Base-by-base conservation (phyloP, 2,329 filamentous ascomycete genomes). In the Clonostachys rosea region DNA sequence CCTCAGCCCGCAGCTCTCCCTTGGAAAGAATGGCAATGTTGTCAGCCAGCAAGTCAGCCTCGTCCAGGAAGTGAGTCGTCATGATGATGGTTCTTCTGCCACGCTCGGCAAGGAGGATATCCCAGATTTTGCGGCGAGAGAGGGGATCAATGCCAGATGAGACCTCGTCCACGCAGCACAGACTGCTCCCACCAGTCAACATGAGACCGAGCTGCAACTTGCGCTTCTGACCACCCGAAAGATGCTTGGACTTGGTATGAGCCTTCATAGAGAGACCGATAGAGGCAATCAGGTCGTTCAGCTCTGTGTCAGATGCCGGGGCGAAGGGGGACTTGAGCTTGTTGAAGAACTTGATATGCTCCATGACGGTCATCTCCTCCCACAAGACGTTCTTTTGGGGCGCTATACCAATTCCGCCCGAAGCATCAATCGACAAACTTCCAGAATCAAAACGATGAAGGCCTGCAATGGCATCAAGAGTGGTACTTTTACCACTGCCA, bases 131-230 rank as follows among this genome's bases (percentile, higher is more conserved):
- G 34, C 59, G 54, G 2, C 87, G 72, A 9, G 83, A 86, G 0
- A 91, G 66, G 1, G 87, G 86, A 61, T 91, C 87, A 10, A 91
- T 69, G 9, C 87, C 87, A 42, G 81, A 86, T 9, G 81, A 86
- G 6, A 89, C 86, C 60, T 91, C 87, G 53, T 91, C 87, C 12
- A 89, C 77, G 55, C 85, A 84, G 60, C 87, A 90, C 5, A 91
- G 76, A 16, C 76, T 77, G 42, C 83, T 87, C 8, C 84, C 86
- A 44, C 87, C 87, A 2, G 84, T 87, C 50, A 91, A 81, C 85
- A 89, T 89, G 74, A 89, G 86, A 2, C 85, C 86, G 5, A 91
- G 70, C 60, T 91, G 87, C 7, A 89, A 70, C 59, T 90, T 90
- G 42, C 87, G 72, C 65, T 89, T 90, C 64, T 89, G 87, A 2